Percentiles rank a stretch among this genome's conserved stretches.
Conservation (phyloP, 331 rosid species). For the Quercus lobata region DNA sequence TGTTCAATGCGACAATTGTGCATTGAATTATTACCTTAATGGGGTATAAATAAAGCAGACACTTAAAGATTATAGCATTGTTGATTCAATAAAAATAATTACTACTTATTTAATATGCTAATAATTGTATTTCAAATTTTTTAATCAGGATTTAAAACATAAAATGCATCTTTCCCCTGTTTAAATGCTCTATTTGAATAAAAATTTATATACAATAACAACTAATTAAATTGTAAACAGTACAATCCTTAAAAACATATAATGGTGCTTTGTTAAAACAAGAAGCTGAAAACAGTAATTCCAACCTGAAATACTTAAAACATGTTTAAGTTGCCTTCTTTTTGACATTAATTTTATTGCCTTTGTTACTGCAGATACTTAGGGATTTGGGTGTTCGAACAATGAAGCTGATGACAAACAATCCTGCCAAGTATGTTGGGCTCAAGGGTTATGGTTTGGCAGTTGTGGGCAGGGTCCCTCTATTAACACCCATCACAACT, state of each 20-base stretch:
- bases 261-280: neutral
- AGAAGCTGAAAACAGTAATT: neutral
- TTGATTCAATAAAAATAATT: neutral
- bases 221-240: neutral
- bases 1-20: neutral
- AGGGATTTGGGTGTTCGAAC: conserved; percentile 71
- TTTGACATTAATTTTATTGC: neutral
- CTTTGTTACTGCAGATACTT: conserved; percentile 37
- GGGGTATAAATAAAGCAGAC: neutral
- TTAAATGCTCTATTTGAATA: neutral
- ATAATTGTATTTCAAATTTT: neutral
- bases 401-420: conserved; percentile 84
- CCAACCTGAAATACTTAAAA: neutral
- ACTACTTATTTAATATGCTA: neutral
- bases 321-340: neutral
- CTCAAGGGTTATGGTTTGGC: conserved; percentile 79
- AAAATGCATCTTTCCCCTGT: neutral
- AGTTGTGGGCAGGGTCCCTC: conserved; percentile 64
- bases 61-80: neutral
- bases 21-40: neutral
- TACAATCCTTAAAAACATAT: neutral
- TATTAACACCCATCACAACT: conserved; percentile 54
- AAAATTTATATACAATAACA: neutral
- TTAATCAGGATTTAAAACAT: neutral
- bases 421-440: conserved; percentile 73